Evolutionary conservation across 495 filamentous ascomycete species (phyloP).

Genomic region (Parathielavia hyrcaniae): DNA sequence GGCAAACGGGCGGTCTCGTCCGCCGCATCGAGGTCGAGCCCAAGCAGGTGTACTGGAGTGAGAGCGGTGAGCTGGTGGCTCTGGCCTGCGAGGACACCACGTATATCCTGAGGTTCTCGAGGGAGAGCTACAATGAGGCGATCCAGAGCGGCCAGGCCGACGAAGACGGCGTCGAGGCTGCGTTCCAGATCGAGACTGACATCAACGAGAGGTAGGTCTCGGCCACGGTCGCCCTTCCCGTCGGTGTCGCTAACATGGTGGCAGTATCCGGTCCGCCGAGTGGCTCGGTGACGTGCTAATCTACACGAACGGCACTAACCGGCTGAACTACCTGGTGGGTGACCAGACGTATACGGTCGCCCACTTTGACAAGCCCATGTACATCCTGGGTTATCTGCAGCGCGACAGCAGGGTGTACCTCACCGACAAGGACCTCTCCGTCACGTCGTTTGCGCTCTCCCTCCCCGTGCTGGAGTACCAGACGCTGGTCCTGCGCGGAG

Average conservation of each 20-base stretch:
- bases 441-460: conserved; percentile 85
- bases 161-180: conserved; percentile 95
- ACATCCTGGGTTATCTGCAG: conserved; percentile 89
- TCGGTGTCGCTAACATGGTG: conserved; percentile 16
- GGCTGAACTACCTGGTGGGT: conserved; percentile 95
- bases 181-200: conserved; percentile 91
- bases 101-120: conserved; percentile 85
- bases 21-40: conserved; percentile 95
- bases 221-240: not conserved
- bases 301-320: conserved; percentile 95
- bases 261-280: conserved; percentile 81
- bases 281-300: conserved; percentile 99
- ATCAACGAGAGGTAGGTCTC: conserved; percentile 71
- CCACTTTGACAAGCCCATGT: conserved; percentile 93
- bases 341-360: conserved; percentile 98
- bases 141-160: conserved; percentile 75
- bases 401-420: conserved; percentile 90
- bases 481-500: conserved; percentile 88
- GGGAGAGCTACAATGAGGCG: conserved; percentile 78
- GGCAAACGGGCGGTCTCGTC: conserved; percentile 82
- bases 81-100: conserved; percentile 93
- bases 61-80: conserved; percentile 85
- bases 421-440: conserved; percentile 87
- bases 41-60: conserved; percentile 92
- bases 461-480: conserved; percentile 96